Base-by-base conservation (phyloP, 345 rosid species). In the Physaria fendleri region DNA sequence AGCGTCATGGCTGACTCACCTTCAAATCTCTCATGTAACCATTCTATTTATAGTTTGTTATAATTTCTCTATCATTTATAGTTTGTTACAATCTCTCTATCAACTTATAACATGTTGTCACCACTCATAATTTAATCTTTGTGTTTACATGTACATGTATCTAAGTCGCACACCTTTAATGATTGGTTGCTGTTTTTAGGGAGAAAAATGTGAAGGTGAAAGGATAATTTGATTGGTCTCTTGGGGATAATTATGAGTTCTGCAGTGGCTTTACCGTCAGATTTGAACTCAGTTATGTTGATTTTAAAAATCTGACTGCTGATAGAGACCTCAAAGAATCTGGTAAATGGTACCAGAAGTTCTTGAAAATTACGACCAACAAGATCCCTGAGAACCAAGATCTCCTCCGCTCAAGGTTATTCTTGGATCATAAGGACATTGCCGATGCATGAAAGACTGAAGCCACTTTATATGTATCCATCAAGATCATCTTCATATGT, bases 191-290 rank as follows among this genome's bases (percentile, higher is more conserved):
- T 9, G 10, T 41, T 64, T 51, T 14, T 14, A 64, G 68, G 27
- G 60, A 64, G 14, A 14, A 4, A 0, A 10, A 6, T 6, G 8
- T 24, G 23, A 56, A 56, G 12, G 47, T 65, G 15, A 65, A 29
- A 35, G 70, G 70, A 37, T 65, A 55, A 17, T 54, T 65, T 16
- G 39, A 4, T 2, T 65, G 70, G 70, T 5, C 56, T 27, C 62
- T 65, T 10, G 70, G 32, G 0, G 70, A 65, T 9, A 65, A 65
- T 13, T 65, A 65, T 37, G 70, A 65, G 37, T 65, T 65, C 10
- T 0, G 47, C 27, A 8, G 16, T 5, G 70, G 70, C 2, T 65
- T 54, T 24, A 41, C 54, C 28, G 54, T 64, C 7, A 53, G 69
- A 42, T 64, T 43, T 2, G 69, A 61, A 23, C 5, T 64, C 6